phyloP scores from a whole-genome alignment of 2,329 filamentous ascomycete genomes.

The Pseudogymnoascus sp. region DNA sequence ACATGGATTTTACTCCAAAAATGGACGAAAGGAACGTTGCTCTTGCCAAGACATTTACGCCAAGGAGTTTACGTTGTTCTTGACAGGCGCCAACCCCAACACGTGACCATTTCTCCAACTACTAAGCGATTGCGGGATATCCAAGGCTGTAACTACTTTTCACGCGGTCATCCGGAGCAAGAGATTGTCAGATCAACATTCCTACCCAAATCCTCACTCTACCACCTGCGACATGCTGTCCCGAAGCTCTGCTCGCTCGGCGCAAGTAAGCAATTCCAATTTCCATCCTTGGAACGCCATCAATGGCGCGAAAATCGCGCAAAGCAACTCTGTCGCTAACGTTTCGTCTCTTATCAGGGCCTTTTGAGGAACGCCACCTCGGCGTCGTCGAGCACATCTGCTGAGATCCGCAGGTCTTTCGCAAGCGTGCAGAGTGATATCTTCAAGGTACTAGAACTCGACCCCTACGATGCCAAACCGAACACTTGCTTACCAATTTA shows the following conservation, averaged over 20 bases:
- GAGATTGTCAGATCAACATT: slow-evolving; percentile 13
- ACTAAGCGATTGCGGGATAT: slow-evolving; percentile 1
- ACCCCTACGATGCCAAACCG: background rate
- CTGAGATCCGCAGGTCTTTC: slow-evolving; percentile 34
- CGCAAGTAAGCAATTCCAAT: slow-evolving; percentile 33
- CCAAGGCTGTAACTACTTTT: slow-evolving; percentile 4
- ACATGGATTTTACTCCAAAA: background rate
- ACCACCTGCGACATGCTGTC: slow-evolving; percentile 22
- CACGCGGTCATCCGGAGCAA: slow-evolving; percentile 3
- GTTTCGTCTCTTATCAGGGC: slow-evolving; percentile 25
- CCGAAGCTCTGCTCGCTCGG: slow-evolving; percentile 31
- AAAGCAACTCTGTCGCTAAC: slow-evolving; percentile 8
- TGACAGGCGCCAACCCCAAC: background rate
- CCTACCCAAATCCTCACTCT: slow-evolving; percentile 17
- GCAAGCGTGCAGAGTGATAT: slow-evolving; percentile 88
- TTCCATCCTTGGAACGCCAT: background rate
- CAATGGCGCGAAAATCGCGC: slow-evolving; percentile 19
- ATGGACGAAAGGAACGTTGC: background rate
- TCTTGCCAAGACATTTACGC: background rate
- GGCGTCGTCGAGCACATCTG: slow-evolving; percentile 18
- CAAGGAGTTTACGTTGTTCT: background rate
- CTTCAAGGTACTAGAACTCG: slow-evolving; percentile 58
- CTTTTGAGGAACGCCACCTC: slow-evolving; percentile 25
- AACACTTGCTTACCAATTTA: background rate
- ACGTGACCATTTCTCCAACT: background rate